These are phyloP conservation scores for Talaromyces proteolyticus DNA, from an alignment of 495 filamentous ascomycete genomes.

Conservation along the genomic window DNA sequence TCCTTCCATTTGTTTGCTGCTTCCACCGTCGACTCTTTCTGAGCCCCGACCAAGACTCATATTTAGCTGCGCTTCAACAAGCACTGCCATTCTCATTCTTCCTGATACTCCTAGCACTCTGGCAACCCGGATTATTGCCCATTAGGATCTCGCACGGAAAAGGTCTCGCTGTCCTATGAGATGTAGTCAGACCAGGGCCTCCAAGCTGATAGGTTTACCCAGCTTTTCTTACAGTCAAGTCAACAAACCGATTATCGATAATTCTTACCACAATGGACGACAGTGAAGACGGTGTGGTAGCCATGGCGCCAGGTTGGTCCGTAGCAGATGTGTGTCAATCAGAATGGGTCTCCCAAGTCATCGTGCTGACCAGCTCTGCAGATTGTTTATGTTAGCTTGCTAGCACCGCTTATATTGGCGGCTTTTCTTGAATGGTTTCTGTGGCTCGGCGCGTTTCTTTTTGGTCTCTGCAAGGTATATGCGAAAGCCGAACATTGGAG, in stretches of 20 bases:
- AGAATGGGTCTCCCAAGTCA: not conserved
- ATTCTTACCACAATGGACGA: slow-evolving; percentile 3
- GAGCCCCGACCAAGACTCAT: too few species aligned
- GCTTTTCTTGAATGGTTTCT: slow-evolving; percentile 92
- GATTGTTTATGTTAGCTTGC: slow-evolving; percentile 78
- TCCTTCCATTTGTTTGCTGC: too few species aligned
- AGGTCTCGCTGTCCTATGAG: too few species aligned
- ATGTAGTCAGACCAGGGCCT: too few species aligned
- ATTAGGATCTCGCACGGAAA: too few species aligned
- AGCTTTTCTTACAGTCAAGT: too few species aligned
- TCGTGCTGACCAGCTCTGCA: slow-evolving; percentile 25
- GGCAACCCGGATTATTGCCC: too few species aligned
- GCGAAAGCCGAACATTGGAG: slow-evolving; percentile 86
- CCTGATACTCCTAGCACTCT: too few species aligned
- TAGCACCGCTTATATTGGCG: slow-evolving; percentile 76
- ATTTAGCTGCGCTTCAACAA: too few species aligned
- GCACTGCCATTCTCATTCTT: too few species aligned
- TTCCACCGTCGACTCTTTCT: too few species aligned
- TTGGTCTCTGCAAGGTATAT: slow-evolving; percentile 85
- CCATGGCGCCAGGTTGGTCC: slow-evolving; percentile 50
- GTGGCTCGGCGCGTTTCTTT: slow-evolving; percentile 87
- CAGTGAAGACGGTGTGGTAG: slow-evolving; percentile 6
- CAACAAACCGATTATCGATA: not conserved
- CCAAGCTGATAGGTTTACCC: too few species aligned
- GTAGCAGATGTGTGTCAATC: slow-evolving; percentile 54